Evolutionary conservation across 441 rosid genomes (phyloP).

Genomic region (Macaranga tanarius): DNA sequence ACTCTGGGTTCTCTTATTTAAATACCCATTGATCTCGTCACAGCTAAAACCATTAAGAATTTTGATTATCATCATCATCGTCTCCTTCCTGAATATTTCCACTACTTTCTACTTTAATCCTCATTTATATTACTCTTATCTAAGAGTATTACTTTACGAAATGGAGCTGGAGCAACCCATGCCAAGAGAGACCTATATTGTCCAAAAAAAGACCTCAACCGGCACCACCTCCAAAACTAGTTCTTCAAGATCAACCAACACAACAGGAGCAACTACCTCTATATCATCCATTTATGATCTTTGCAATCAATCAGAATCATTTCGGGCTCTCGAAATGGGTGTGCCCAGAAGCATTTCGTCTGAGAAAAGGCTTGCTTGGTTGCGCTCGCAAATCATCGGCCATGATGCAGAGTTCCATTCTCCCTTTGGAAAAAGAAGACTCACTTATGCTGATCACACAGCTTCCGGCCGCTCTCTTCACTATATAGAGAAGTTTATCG

Average conservation of each 20-base stretch:
- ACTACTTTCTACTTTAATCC: too few relatives aligned
- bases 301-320: conserved; percentile 26
- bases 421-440: conserved; percentile 45
- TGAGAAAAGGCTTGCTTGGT: conserved; percentile 42
- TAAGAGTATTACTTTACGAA: background rate
- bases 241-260: background rate
- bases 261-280: background rate
- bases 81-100: background rate
- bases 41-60: too few relatives aligned
- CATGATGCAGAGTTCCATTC: conserved; percentile 37
- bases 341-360: conserved; percentile 18
- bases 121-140: background rate
- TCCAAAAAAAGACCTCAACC: background rate
- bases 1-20: too few relatives aligned
- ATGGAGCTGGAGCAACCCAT: conserved; percentile 6
- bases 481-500: conserved; percentile 49
- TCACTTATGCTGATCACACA: conserved; percentile 58
- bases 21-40: too few relatives aligned
- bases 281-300: conserved; percentile 15
- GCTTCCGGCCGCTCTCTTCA: conserved; percentile 56
- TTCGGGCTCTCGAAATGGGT: conserved; percentile 34
- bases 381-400: conserved; percentile 53
- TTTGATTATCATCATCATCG: background rate
- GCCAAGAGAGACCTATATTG: background rate
- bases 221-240: background rate